These are phyloP conservation scores for Ustilago shanxiensis DNA, from an alignment of 1,284 basidiomycete genomes.

Conservation along the genomic window DNA sequence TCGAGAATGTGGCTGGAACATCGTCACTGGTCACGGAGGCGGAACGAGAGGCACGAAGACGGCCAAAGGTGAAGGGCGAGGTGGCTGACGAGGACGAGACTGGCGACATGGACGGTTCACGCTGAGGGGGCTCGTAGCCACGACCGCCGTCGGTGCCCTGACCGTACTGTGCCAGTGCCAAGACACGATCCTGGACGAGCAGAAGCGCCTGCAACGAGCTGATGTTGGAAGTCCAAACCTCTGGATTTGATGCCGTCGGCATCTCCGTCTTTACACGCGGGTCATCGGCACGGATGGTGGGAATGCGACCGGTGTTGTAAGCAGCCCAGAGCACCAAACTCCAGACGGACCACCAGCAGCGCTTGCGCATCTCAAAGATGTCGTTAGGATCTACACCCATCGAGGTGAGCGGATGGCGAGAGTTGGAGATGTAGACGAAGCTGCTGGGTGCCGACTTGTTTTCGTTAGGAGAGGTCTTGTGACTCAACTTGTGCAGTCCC, in stretches of 20 bases:
- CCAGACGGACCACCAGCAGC: slow-evolving; percentile 66
- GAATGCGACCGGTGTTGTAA: slow-evolving; percentile 63
- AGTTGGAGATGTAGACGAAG: slow-evolving; percentile 40
- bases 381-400: slow-evolving; percentile 46
- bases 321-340: slow-evolving; percentile 59
- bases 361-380: slow-evolving; percentile 63
- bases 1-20: slow-evolving; percentile 40
- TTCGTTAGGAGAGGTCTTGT: slow-evolving; percentile 30
- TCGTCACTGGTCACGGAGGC: slow-evolving; percentile 42
- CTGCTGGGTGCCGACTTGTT: slow-evolving; percentile 40
- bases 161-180: slow-evolving; percentile 54
- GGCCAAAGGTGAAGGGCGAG: slow-evolving; percentile 43
- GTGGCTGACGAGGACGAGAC: slow-evolving; percentile 20
- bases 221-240: slow-evolving; percentile 57
- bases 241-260: slow-evolving; percentile 41
- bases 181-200: slow-evolving; percentile 60
- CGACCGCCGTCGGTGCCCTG: slow-evolving; percentile 13
- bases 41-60: slow-evolving; percentile 32
- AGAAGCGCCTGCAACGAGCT: slow-evolving; percentile 60
- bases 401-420: slow-evolving; percentile 33
- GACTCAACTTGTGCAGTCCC: slow-evolving; percentile 58
- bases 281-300: slow-evolving; percentile 65
- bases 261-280: slow-evolving; percentile 63
- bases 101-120: slow-evolving; percentile 26
- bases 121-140: slow-evolving; percentile 28